A percentile compares a stretch with the other conserved stretches of the same genome.
These are phyloP conservation scores for Aureobasidium zeae DNA, from an alignment of 2,329 filamentous ascomycete species.

Conservation along the genomic window DNA sequence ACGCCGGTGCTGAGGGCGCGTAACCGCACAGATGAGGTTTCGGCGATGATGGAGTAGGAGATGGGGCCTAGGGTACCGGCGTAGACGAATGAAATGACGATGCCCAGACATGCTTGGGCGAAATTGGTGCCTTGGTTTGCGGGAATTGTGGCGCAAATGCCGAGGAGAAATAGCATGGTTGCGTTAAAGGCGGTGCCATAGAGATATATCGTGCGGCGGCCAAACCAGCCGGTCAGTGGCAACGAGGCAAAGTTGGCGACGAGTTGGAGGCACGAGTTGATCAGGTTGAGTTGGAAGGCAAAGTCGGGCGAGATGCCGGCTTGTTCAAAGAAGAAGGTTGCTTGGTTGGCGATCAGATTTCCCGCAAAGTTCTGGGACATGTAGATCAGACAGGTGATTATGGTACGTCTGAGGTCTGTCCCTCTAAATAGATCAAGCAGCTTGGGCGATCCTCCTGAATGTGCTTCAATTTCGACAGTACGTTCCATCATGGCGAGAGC, in stretches of 20 bases:
- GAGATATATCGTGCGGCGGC: slow-evolving; percentile 56
- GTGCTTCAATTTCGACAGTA: slow-evolving; percentile 39
- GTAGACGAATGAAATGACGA: slow-evolving; percentile 58
- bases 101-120: slow-evolving; percentile 53
- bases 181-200: slow-evolving; percentile 50
- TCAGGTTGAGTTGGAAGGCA: slow-evolving; percentile 53
- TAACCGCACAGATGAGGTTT: slow-evolving; percentile 56
- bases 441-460: slow-evolving; percentile 38
- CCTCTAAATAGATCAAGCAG: slow-evolving; percentile 47
- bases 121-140: slow-evolving; percentile 33
- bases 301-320: slow-evolving; percentile 48
- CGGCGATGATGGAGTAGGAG: slow-evolving; percentile 58
- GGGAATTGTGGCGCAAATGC: slow-evolving; percentile 48
- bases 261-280: slow-evolving; percentile 53
- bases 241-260: slow-evolving; percentile 58
- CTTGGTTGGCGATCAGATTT: slow-evolving; percentile 54
- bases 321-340: slow-evolving; percentile 54
- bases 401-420: slow-evolving; percentile 45
- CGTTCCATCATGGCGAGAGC: slow-evolving; percentile 51
- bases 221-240: slow-evolving; percentile 55
- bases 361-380: slow-evolving; percentile 52
- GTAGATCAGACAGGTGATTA: slow-evolving; percentile 49
- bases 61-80: slow-evolving; percentile 54
- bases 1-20: slow-evolving; percentile 55
- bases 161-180: slow-evolving; percentile 47